phyloP scores from a whole-genome alignment of 164 flowering plant species.

The Aristolochia contorta region DNA sequence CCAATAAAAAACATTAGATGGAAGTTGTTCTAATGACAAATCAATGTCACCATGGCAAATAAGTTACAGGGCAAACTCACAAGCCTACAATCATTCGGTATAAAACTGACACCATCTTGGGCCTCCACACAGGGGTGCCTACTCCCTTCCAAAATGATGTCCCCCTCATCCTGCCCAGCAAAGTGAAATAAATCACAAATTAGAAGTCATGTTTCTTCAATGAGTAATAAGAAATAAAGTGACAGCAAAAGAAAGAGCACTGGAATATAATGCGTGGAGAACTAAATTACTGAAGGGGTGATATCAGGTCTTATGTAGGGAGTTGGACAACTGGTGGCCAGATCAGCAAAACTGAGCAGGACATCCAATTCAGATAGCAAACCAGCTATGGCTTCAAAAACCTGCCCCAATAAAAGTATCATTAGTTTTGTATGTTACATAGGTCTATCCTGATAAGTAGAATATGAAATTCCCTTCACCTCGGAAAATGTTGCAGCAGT shows the following conservation, averaged over 20 bases:
- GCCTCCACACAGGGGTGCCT: conserved; percentile 99
- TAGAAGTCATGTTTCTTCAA: not conserved
- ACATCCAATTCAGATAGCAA: conserved; percentile 92
- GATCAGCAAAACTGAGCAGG: conserved; percentile 91
- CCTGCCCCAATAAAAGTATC: conserved; percentile 40
- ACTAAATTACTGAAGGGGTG: conserved; percentile 57
- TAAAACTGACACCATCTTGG: conserved; percentile 97
- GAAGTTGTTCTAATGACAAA: not conserved
- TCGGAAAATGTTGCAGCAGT: conserved; percentile 80
- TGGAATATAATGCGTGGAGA: not conserved
- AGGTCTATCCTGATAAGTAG: not conserved
- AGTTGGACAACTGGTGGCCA: conserved; percentile 77
- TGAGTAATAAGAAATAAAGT: not conserved
- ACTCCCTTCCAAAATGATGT: conserved; percentile 81
- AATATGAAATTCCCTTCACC: conserved; percentile 32
- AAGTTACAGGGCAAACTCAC: conserved; percentile 39
- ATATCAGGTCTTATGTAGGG: conserved; percentile 83
- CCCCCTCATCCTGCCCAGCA: conserved; percentile 61
- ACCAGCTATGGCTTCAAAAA: conserved; percentile 63
- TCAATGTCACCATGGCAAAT: not conserved
- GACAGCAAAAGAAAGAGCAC: not conserved
- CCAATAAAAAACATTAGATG: not conserved
- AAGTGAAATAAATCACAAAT: conserved; percentile 1
- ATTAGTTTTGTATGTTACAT: conserved; percentile 5
- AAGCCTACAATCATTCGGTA: conserved; percentile 91